Percentiles rank a stretch among this genome's conserved stretches.
Evolutionary conservation across 2,329 filamentous ascomycete genomes (phyloP).

Genomic region (Xylariomycetidae sp.): DNA sequence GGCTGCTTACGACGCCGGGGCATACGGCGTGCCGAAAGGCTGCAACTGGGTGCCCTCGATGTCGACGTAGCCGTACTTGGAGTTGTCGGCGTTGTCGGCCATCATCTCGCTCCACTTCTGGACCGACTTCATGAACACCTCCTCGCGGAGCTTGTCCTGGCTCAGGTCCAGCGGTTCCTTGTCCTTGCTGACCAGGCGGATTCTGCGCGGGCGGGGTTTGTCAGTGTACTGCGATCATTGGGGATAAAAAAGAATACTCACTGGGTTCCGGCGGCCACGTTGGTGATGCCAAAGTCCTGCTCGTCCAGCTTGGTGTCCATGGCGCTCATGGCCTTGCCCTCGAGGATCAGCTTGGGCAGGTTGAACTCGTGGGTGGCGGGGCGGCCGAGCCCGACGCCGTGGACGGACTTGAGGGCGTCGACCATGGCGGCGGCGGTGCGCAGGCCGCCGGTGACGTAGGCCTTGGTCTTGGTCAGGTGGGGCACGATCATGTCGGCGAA

Average conservation of each 20-base stretch:
- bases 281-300: slow-evolving; percentile 39
- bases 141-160: slow-evolving; percentile 24
- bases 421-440: slow-evolving; percentile 51
- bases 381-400: slow-evolving; percentile 52
- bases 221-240: not conserved
- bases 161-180: slow-evolving; percentile 26
- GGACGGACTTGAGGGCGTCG: slow-evolving; percentile 47
- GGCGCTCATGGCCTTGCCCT: slow-evolving; percentile 38
- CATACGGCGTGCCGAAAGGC: slow-evolving; percentile 26
- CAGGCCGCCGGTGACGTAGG: slow-evolving; percentile 55
- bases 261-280: slow-evolving; percentile 26
- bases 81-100: slow-evolving; percentile 25
- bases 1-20: not conserved
- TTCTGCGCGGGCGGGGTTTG: slow-evolving; percentile 11
- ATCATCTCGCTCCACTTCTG: slow-evolving; percentile 25
- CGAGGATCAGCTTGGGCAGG: slow-evolving; percentile 24
- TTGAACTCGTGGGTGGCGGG: slow-evolving; percentile 29
- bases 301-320: slow-evolving; percentile 42
- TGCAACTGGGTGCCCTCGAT: slow-evolving; percentile 25
- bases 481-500: slow-evolving; percentile 51
- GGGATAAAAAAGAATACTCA: slow-evolving; percentile 11
- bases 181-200: slow-evolving; percentile 27
- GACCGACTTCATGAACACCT: slow-evolving; percentile 24
- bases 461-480: slow-evolving; percentile 42
- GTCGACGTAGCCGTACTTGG: slow-evolving; percentile 27